A percentile compares a stretch with the other conserved stretches of the same genome.
Conservation (phyloP, 1,284 basidiomycete genomes). For the Vanrija sp. region DNA sequence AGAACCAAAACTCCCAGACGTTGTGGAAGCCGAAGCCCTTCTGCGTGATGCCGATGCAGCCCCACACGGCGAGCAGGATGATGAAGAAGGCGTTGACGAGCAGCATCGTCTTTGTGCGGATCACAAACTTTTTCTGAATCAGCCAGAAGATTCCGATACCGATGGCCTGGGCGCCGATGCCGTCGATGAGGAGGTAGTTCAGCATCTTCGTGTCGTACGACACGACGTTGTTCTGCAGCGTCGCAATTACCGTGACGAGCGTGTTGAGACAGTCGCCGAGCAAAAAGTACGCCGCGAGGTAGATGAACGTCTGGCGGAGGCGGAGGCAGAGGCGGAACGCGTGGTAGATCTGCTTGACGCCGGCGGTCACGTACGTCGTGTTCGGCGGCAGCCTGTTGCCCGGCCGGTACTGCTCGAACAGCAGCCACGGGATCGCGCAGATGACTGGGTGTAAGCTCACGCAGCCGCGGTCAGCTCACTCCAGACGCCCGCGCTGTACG, state of each 20-base stretch:
- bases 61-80: constrained; percentile 43
- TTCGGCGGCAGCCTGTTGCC: constrained; percentile 20
- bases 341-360: constrained; percentile 59
- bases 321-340: constrained; percentile 64
- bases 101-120: constrained; percentile 65
- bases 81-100: constrained; percentile 43
- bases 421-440: constrained; percentile 20
- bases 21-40: constrained; percentile 21
- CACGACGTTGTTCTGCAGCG: constrained; percentile 67
- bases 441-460: neutral
- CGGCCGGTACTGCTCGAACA: constrained; percentile 22
- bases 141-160: constrained; percentile 65
- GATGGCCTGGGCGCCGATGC: constrained; percentile 64
- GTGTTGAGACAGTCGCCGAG: constrained; percentile 67
- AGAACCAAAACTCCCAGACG: constrained; percentile 25
- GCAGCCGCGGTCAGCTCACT: constrained; percentile 55
- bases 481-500: constrained; percentile 71
- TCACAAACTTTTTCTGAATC: constrained; percentile 66
- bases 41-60: constrained; percentile 20
- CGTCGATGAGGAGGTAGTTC: constrained; percentile 63
- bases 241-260: constrained; percentile 62
- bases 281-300: constrained; percentile 31
- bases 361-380: constrained; percentile 15
- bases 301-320: constrained; percentile 60
- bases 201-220: constrained; percentile 40